Conservation (phyloP, 371 early-diverging fungal species). For the Syncephalastrum monosporum region DNA sequence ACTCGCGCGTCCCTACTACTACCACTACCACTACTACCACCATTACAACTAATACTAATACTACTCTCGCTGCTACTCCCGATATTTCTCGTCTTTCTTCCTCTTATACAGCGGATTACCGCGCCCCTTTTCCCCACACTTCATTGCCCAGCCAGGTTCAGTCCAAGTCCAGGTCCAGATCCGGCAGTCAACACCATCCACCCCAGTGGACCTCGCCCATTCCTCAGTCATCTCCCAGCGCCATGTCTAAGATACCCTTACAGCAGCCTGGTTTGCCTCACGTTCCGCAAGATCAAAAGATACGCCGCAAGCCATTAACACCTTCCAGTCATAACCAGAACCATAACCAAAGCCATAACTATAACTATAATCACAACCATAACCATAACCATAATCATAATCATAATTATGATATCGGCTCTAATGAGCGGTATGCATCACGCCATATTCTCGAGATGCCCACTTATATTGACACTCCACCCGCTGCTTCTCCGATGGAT, state of each 20-base stretch:
- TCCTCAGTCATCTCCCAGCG: conserved; percentile 1
- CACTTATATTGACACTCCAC: too few species aligned
- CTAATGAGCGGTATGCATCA: too few species aligned
- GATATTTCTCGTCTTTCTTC: too few species aligned
- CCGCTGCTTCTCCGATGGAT: conserved; percentile 3
- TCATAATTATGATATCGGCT: too few species aligned
- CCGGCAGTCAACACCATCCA: neutral
- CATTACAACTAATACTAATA: too few species aligned
- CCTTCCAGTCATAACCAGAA: too few species aligned
- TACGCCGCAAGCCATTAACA: conserved; percentile 8
- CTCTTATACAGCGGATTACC: neutral
- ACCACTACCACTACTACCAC: neutral
- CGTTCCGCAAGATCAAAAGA: conserved; percentile 6
- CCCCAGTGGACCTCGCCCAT: conserved; percentile 2
- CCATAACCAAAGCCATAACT: too few species aligned
- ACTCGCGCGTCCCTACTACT: conserved; percentile 13
- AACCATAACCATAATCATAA: too few species aligned
- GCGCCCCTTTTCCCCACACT: conserved; percentile 6
- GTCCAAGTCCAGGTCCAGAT: neutral
- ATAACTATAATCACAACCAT: too few species aligned
- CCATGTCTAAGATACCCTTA: neutral
- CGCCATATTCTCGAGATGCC: too few species aligned
- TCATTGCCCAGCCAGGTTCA: neutral
- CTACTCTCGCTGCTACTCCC: too few species aligned
- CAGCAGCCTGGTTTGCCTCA: neutral